Evolutionary conservation across 1,284 basidiomycete species (phyloP).

Genomic region (Mycosarcoma maydis): DNA sequence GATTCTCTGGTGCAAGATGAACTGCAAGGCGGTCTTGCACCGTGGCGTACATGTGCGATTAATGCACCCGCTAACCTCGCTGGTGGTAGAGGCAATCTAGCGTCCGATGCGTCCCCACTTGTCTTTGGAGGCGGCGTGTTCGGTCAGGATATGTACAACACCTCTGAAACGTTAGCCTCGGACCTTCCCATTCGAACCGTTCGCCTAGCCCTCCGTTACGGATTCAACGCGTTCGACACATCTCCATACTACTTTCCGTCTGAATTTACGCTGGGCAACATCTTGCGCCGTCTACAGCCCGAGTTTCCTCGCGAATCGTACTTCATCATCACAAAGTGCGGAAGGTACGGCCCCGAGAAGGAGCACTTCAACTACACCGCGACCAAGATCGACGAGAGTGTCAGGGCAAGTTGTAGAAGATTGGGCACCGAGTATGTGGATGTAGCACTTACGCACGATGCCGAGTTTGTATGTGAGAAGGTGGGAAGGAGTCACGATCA

Average conservation of each 20-base stretch:
- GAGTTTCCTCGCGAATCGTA: constrained; percentile 68
- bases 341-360: constrained; percentile 77
- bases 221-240: constrained; percentile 87
- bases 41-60: constrained; percentile 28
- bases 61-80: constrained; percentile 19
- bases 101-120: constrained; percentile 48
- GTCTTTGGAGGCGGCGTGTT: constrained; percentile 63
- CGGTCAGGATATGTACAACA: constrained; percentile 62
- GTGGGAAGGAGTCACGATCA: constrained; percentile 69
- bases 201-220: constrained; percentile 77
- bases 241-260: constrained; percentile 85
- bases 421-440: constrained; percentile 74
- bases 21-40: constrained; percentile 33
- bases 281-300: constrained; percentile 66
- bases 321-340: constrained; percentile 81
- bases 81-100: constrained; percentile 11
- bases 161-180: constrained; percentile 38
- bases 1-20: constrained; percentile 29
- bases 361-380: constrained; percentile 83
- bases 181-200: constrained; percentile 67
- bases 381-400: constrained; percentile 75
- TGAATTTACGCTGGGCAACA: constrained; percentile 81
- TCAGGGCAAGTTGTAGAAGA: constrained; percentile 78
- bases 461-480: constrained; percentile 81
- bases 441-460: constrained; percentile 79